Percentiles rank a stretch among this genome's conserved stretches.
phyloP scores from a whole-genome alignment of 2,329 filamentous ascomycete species.

The Penicillium hordei region DNA sequence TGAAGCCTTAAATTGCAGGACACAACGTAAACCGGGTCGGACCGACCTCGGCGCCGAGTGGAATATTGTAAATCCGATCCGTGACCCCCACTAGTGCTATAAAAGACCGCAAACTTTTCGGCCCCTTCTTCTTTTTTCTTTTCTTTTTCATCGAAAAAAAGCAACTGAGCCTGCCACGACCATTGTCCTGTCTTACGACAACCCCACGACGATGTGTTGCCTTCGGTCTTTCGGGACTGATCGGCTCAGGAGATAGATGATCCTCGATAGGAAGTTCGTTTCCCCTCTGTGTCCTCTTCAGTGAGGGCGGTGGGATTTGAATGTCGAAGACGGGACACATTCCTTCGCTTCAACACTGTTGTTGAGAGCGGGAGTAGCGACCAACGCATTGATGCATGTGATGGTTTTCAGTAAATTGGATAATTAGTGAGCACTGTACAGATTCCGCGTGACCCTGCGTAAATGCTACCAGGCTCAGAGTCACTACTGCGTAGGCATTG shows the following conservation, averaged over 20 bases:
- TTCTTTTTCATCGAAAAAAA: slow-evolving; percentile 56
- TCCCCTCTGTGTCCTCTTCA: slow-evolving; percentile 67
- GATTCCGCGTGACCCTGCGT: not conserved
- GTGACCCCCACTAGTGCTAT: slow-evolving; percentile 30
- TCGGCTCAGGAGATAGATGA: slow-evolving; percentile 64
- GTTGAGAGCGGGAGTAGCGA: not conserved
- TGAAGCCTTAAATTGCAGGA: not conserved
- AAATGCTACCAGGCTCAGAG: not conserved
- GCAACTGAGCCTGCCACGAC: slow-evolving; percentile 69
- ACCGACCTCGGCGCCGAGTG: not conserved
- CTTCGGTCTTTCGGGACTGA: slow-evolving; percentile 57
- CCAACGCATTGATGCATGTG: not conserved
- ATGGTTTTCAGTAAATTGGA: not conserved
- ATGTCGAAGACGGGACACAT: slow-evolving; percentile 70
- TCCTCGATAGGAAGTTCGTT: slow-evolving; percentile 69
- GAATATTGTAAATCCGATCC: slow-evolving; percentile 28
- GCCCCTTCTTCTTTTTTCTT: slow-evolving; percentile 39
- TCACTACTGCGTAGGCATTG: not conserved
- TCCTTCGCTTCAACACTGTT: slow-evolving; percentile 9
- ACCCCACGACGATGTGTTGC: slow-evolving; percentile 65
- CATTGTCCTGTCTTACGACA: slow-evolving; percentile 53
- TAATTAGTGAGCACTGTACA: not conserved
- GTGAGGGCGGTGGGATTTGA: slow-evolving; percentile 68
- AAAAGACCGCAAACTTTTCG: slow-evolving; percentile 27
- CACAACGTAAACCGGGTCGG: not conserved